Evolutionary conservation across 371 early-diverging fungal species (phyloP).

Genomic region (Chytridium lagenaria): DNA sequence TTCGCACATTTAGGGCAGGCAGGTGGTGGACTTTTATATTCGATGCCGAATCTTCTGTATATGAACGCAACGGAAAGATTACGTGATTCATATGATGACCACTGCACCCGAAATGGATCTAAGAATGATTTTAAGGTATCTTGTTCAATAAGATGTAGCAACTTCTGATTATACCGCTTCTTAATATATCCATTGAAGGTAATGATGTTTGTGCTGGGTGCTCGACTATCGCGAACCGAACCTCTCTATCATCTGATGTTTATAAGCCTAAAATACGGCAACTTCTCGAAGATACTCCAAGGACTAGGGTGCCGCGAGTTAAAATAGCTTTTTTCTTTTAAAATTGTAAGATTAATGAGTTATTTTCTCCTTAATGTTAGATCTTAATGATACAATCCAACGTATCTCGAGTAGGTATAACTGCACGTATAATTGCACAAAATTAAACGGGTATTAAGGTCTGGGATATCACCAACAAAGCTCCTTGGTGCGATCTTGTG

Average conservation of each 20-base stretch:
- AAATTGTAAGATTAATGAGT: too few species aligned
- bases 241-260: conserved; percentile 22
- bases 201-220: conserved; percentile 66
- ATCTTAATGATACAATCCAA: conserved; percentile 31
- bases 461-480: conserved; percentile 26
- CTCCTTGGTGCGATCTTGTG: conserved; percentile 24
- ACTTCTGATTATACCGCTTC: conserved; percentile 33
- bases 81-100: conserved; percentile 35
- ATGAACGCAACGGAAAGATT: neutral
- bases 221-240: neutral
- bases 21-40: neutral
- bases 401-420: conserved; percentile 30
- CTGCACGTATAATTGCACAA: too few species aligned
- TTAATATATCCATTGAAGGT: conserved; percentile 69
- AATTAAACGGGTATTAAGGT: too few species aligned
- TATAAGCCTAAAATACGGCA: conserved; percentile 22
- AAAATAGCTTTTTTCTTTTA: too few species aligned
- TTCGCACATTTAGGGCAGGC: conserved; percentile 41
- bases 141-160: neutral
- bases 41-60: neutral
- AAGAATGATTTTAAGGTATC: conserved; percentile 65
- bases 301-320: conserved; percentile 29
- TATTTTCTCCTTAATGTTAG: neutral
- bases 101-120: conserved; percentile 34
- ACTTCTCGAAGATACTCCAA: conserved; percentile 6